Conservation (phyloP, 2,329 filamentous ascomycete species). For the Alternaria hordeiaustralica region DNA sequence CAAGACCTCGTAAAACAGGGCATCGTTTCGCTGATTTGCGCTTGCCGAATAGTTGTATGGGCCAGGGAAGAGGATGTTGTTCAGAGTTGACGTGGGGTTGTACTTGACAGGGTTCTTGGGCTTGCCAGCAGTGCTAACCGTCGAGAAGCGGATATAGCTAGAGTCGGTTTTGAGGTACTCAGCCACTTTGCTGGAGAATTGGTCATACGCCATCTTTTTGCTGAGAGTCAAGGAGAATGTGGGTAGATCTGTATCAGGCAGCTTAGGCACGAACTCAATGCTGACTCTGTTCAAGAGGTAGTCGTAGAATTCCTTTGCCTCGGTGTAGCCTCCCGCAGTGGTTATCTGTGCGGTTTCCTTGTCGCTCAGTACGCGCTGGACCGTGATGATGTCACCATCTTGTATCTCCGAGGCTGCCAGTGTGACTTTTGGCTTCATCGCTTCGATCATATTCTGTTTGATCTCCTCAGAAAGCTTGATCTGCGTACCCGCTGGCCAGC, state of each 20-base stretch:
- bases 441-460: conserved; percentile 96
- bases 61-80: conserved; percentile 77
- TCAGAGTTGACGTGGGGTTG: conserved; percentile 71
- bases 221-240: conserved; percentile 80
- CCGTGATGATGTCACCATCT: conserved; percentile 95
- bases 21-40: conserved; percentile 72
- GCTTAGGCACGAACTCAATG: conserved; percentile 76
- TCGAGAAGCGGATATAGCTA: conserved; percentile 90
- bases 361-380: conserved; percentile 71
- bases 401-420: conserved; percentile 92
- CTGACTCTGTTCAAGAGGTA: conserved; percentile 84
- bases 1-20: conserved; percentile 88
- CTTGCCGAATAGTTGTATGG: conserved; percentile 72
- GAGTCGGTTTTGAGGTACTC: conserved; percentile 77
- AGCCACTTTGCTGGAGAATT: conserved; percentile 82
- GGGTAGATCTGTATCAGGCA: conserved; percentile 64
- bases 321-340: conserved; percentile 58
- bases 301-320: conserved; percentile 89
- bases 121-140: conserved; percentile 80
- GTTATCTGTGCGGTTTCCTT: conserved; percentile 50
- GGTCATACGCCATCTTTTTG: conserved; percentile 88
- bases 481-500: conserved; percentile 78
- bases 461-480: conserved; percentile 92
- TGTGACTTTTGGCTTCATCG: conserved; percentile 88
- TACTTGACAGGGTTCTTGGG: conserved; percentile 81